Base-by-base conservation (phyloP, 2,329 filamentous ascomycete species). In the Cercospora nicotianae region DNA sequence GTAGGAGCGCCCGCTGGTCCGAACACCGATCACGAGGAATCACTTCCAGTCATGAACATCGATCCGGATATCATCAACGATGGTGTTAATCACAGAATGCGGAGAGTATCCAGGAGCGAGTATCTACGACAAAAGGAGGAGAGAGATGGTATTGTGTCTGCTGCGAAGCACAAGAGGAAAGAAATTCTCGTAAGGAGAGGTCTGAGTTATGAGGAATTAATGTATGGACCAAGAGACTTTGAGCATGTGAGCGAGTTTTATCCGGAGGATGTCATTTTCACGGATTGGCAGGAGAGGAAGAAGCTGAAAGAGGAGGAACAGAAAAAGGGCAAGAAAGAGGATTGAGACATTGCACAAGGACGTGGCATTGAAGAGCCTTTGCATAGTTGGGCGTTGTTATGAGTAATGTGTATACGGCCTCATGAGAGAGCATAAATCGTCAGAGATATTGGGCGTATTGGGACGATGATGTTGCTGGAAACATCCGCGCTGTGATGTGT, bases 121-220 rank as follows among this genome's bases (percentile, higher is more conserved):
- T 28, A 3, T 36, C 6, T 23, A 33, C 55, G 23, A 26, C 26
- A 8, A 9, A 8, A 31, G 3, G 30, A 18, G 23, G 13, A 59
- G 6, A 23, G 16, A 36, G 28, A 31, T 6, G 8, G 16, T 0
- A 36, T 4, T 9, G 6, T 30, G 2, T 18, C 28, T 39, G n/a
- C 16, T 33, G 10, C 31, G 1, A 55, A 57, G 18, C 16, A 8
- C 1, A 48, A 39, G 16, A 58, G 10, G 3, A 64, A 28, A 23
- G 28, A 33, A 36, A 53, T 48, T n/a, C 1, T 48, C 16, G 53
- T 33, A 9, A 45, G 33, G 20, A 31, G 62, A 59, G 62, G 62
- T n/a, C 2, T 64, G n/a, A 58, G 51, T 45, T 64, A 39, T 26
- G 62, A 64, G 30, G 62, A 64, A 30, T 20, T 64, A 26, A 64